Conservation (phyloP, 208 protist species). For the Herpetomonas samuelpessoai region DNA sequence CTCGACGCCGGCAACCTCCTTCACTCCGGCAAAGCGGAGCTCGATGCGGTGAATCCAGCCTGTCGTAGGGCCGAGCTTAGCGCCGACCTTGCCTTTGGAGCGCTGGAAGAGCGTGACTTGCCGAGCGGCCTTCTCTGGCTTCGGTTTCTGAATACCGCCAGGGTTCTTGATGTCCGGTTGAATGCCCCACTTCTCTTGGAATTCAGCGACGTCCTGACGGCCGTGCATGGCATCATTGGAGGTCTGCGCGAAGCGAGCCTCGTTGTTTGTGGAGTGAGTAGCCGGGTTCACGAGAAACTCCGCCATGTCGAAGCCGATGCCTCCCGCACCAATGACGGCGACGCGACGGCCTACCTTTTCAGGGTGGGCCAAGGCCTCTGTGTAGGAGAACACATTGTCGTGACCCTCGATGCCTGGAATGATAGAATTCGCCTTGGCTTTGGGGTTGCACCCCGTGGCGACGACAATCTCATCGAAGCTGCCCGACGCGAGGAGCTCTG, state of each 20-base stretch:
- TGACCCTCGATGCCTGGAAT: slow-evolving; percentile 51
- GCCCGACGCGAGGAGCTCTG: slow-evolving; percentile 16
- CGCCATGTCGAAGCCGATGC: slow-evolving; percentile 92
- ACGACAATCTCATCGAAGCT: slow-evolving; percentile 70
- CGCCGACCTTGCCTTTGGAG: slow-evolving; percentile 75
- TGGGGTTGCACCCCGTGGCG: slow-evolving; percentile 78
- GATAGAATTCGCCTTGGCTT: slow-evolving; percentile 40
- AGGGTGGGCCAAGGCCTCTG: slow-evolving; percentile 67
- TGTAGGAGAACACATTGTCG: slow-evolving; percentile 78
- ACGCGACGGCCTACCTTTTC: slow-evolving; percentile 67
- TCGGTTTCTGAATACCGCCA: slow-evolving; percentile 46
- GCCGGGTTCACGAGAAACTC: slow-evolving; percentile 62
- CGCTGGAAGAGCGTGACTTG: slow-evolving; percentile 76
- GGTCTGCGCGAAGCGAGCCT: slow-evolving; percentile 17
- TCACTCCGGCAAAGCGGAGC: slow-evolving; percentile 73
- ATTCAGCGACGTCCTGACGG: slow-evolving; percentile 20
- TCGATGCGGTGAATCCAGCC: slow-evolving; percentile 91
- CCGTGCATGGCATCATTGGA: background rate
- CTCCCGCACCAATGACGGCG: slow-evolving; percentile 90
- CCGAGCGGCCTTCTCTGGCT: slow-evolving; percentile 15
- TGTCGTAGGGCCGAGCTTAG: slow-evolving; percentile 78
- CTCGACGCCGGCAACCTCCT: slow-evolving; percentile 56
- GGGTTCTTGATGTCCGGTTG: slow-evolving; percentile 8
- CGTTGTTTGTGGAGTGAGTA: slow-evolving; percentile 18
- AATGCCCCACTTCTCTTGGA: slow-evolving; percentile 78